Percentiles rank a stretch among this genome's conserved stretches.
phyloP scores from a whole-genome alignment of 1,284 basidiomycete species.

The Trichosporon sp. region DNA sequence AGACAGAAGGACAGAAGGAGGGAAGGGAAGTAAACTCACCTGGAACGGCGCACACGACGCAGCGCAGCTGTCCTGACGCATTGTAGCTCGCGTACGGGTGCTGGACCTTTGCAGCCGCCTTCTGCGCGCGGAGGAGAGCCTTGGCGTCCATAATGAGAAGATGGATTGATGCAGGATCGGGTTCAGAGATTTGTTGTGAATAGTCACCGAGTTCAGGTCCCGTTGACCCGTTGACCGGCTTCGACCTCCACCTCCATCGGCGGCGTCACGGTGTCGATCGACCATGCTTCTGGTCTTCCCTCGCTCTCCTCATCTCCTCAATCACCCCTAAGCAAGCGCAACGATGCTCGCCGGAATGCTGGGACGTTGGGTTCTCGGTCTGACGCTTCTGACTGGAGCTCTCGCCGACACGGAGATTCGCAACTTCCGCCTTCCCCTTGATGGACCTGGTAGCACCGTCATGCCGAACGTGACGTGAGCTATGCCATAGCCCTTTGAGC shows the following conservation, averaged over 20 bases:
- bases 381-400: slow-evolving; percentile 17
- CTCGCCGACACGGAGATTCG: slow-evolving; percentile 49
- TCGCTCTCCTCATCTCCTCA: background rate
- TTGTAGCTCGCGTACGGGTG: slow-evolving; percentile 53
- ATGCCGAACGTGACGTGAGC: slow-evolving; percentile 8
- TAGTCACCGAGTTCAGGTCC: slow-evolving; percentile 19
- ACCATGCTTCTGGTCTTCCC: background rate
- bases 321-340: background rate
- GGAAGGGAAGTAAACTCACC: slow-evolving; percentile 40
- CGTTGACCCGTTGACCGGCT: background rate
- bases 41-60: slow-evolving; percentile 54
- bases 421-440: slow-evolving; percentile 43
- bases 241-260: slow-evolving; percentile 12
- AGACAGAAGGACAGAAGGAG: background rate
- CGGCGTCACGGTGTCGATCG: background rate
- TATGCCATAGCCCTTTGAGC: background rate
- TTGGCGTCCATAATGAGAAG: slow-evolving; percentile 50
- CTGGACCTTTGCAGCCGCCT: slow-evolving; percentile 50
- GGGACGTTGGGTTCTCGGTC: background rate
- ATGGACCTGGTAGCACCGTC: background rate
- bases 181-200: background rate
- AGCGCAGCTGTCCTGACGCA: slow-evolving; percentile 49
- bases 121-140: slow-evolving; percentile 55
- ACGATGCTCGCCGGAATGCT: background rate
- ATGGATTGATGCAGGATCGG: background rate